Conservation (phyloP, 177 flowering plant genomes). For the Vitis hybrid region DNA sequence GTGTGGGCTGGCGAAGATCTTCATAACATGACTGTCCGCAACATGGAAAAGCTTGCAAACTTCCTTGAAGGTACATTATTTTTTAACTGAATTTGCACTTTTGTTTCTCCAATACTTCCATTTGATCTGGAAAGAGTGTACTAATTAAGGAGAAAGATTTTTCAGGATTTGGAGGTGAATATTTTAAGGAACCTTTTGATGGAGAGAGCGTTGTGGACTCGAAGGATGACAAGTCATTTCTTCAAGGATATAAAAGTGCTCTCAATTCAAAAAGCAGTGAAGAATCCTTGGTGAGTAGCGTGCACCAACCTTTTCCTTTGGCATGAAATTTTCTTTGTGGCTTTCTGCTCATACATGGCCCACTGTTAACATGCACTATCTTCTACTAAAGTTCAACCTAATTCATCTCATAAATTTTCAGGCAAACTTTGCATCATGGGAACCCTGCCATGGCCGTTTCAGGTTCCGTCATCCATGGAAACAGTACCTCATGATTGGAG, state of each 20-base stretch:
- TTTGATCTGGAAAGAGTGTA: neutral
- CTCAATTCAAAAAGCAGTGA: conserved; percentile 54
- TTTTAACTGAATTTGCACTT: neutral
- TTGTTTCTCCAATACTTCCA: neutral
- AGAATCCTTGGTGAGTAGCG: conserved; percentile 57
- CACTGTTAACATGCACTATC: neutral
- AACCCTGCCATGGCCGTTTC: conserved; percentile 69
- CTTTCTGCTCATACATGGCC: neutral
- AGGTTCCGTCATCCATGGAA: conserved; percentile 75
- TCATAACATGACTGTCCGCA: conserved; percentile 52
- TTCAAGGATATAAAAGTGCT: conserved; percentile 54
- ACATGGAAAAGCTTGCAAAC: conserved; percentile 62
- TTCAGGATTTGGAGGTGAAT: conserved; percentile 68
- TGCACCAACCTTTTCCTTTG: conserved; percentile 2
- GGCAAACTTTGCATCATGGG: conserved; percentile 81
- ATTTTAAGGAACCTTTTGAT: conserved; percentile 28
- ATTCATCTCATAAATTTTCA: conserved; percentile 20
- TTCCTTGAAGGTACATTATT: conserved; percentile 71
- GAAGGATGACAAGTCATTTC: conserved; percentile 34
- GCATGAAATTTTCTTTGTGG: neutral
- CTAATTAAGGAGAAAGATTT: neutral
- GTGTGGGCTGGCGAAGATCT: conserved; percentile 96
- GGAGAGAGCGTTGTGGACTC: conserved; percentile 12
- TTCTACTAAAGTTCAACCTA: neutral
- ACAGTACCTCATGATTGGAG: conserved; percentile 69